A percentile compares a stretch with the other conserved stretches of the same genome.
phyloP scores from a whole-genome alignment of 768 basidiomycete species.

The Mycena alexandri region DNA sequence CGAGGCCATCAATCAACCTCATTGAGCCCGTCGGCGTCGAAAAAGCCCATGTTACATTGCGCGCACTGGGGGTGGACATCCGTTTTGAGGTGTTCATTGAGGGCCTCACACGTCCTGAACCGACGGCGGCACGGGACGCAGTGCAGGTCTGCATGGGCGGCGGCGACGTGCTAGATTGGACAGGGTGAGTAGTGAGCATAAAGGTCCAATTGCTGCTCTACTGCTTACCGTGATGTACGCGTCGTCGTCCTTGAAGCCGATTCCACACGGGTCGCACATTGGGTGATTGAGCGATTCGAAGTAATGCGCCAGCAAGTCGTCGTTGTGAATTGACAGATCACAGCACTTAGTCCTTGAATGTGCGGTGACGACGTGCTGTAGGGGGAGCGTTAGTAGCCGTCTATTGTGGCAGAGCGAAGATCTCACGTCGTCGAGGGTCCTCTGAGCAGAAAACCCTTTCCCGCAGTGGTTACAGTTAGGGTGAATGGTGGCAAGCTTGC shows the following conservation, averaged over 20 bases:
- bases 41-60: conserved; percentile 57
- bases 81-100: conserved; percentile 55
- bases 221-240: conserved; percentile 46
- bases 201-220: background rate
- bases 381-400: background rate
- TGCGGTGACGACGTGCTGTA: conserved; percentile 11
- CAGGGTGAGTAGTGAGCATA: background rate
- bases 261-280: conserved; percentile 48
- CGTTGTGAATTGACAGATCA: conserved; percentile 43
- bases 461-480: conserved; percentile 62
- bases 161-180: conserved; percentile 53
- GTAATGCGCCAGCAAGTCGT: conserved; percentile 56
- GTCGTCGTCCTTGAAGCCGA: conserved; percentile 50
- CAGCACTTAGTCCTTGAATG: conserved; percentile 17
- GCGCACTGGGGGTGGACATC: conserved; percentile 61
- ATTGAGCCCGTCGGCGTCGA: conserved; percentile 51
- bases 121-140: conserved; percentile 54
- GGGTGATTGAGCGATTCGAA: conserved; percentile 54
- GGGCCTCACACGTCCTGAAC: conserved; percentile 52
- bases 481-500: conserved; percentile 51
- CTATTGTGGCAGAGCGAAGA: background rate
- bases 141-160: conserved; percentile 50
- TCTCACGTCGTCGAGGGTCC: conserved; percentile 49
- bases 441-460: conserved; percentile 54
- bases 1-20: conserved; percentile 42